A percentile compares a stretch with the other conserved stretches of the same genome.
Conservation (phyloP, 441 rosid species). For the Raphanus hybrid region DNA sequence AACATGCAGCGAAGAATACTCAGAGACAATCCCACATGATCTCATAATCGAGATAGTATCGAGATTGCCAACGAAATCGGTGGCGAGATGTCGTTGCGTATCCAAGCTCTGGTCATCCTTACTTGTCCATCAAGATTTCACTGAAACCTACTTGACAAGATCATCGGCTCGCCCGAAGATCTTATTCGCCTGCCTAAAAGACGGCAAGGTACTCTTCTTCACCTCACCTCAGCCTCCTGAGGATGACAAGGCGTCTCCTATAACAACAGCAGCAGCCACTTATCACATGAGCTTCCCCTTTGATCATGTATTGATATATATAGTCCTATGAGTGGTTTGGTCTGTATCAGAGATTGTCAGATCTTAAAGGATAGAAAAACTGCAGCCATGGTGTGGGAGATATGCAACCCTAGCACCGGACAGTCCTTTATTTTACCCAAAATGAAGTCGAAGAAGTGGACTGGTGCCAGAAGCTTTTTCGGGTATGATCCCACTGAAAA, state of each 20-base stretch:
- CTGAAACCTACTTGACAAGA: neutral
- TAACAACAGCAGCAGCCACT: neutral
- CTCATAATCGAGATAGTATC: neutral
- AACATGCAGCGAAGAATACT: neutral
- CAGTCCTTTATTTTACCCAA: neutral
- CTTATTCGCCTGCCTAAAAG: neutral
- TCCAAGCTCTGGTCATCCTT: neutral
- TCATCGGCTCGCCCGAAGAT: neutral
- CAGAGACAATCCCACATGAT: neutral
- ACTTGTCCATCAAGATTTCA: neutral
- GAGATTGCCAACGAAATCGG: neutral
- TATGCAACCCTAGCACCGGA: neutral
- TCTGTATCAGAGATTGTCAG: neutral
- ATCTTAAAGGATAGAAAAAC: neutral
- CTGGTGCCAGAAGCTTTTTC: neutral
- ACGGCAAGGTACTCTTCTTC: neutral
- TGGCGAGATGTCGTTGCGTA: neutral
- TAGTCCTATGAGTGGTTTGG: neutral
- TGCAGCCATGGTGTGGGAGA: conserved; percentile 1
- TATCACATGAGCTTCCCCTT: neutral
- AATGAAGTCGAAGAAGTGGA: neutral
- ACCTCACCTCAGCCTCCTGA: neutral
- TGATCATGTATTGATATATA: neutral
- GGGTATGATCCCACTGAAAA: neutral
- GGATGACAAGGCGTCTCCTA: neutral